A percentile compares a stretch with the other conserved stretches of the same genome.
phyloP scores from a whole-genome alignment of 1,284 basidiomycete genomes.

The Ustilago lituana region DNA sequence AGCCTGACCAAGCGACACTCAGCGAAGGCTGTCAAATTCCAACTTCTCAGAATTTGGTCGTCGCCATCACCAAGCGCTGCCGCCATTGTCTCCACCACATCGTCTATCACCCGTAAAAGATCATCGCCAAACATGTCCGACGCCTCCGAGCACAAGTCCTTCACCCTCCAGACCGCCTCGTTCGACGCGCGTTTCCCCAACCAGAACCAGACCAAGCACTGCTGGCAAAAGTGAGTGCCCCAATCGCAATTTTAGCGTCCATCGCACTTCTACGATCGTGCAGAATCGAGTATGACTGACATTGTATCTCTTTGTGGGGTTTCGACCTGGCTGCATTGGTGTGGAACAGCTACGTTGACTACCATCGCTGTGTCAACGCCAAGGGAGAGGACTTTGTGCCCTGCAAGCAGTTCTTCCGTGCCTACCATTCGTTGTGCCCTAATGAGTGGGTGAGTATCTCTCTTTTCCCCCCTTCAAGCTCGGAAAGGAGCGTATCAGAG shows the following conservation, averaged over 20 bases:
- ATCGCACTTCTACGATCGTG: background rate
- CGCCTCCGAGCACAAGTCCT: constrained; percentile 51
- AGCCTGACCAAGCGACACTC: constrained; percentile 1
- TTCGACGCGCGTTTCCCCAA: constrained; percentile 67
- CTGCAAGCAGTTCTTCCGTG: constrained; percentile 98
- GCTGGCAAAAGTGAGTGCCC: constrained; percentile 65
- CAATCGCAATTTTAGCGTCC: too few species aligned
- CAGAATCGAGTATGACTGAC: too few species aligned
- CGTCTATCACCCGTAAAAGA: background rate
- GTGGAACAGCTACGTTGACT: constrained; percentile 71
- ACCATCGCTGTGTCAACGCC: constrained; percentile 95
- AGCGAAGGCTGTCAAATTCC: background rate
- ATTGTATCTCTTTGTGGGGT: too few species aligned
- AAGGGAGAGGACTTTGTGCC: constrained; percentile 98
- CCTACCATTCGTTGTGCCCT: constrained; percentile 96
- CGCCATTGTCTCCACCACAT: constrained; percentile 4
- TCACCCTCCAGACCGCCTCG: constrained; percentile 63
- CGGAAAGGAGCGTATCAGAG: too few species aligned
- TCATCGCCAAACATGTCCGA: constrained; percentile 35
- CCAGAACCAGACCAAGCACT: constrained; percentile 68
- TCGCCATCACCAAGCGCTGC: constrained; percentile 17
- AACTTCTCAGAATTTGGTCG: background rate
- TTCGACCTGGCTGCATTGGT: background rate
- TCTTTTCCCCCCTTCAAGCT: too few species aligned
- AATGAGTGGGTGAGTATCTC: constrained; percentile 69